Conservation (phyloP, 805 yeast species). For the Schwanniomyces yamadae region DNA sequence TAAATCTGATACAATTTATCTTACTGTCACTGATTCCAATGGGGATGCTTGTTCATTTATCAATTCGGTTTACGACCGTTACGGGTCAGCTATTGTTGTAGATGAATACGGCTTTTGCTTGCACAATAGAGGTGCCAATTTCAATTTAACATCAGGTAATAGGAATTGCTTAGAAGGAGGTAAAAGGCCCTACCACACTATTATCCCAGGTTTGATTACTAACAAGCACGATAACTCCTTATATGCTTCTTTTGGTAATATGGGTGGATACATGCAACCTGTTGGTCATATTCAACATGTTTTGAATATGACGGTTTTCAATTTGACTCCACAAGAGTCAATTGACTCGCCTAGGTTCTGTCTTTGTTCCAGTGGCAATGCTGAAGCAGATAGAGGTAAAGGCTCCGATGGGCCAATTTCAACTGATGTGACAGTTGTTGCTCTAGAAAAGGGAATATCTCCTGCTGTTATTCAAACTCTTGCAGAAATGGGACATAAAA, state of each 20-base stretch:
- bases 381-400: slow-evolving; percentile 47
- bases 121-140: slow-evolving; percentile 78
- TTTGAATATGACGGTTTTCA: slow-evolving; percentile 61
- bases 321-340: slow-evolving; percentile 68
- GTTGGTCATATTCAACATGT: slow-evolving; percentile 81
- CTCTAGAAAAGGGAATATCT: slow-evolving; percentile 64
- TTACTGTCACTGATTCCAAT: slow-evolving; percentile 59
- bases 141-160: slow-evolving; percentile 56
- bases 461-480: slow-evolving; percentile 46
- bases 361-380: slow-evolving; percentile 51
- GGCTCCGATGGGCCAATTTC: slow-evolving; percentile 68
- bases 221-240: slow-evolving; percentile 41
- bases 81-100: slow-evolving; percentile 72
- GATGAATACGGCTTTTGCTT: slow-evolving; percentile 64
- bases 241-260: slow-evolving; percentile 75
- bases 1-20: slow-evolving; percentile 71
- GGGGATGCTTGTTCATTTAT: slow-evolving; percentile 85
- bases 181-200: slow-evolving; percentile 79
- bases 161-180: slow-evolving; percentile 64
- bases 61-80: slow-evolving; percentile 66
- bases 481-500: slow-evolving; percentile 55
- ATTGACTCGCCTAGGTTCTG: slow-evolving; percentile 75
- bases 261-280: slow-evolving; percentile 89
- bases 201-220: slow-evolving; percentile 80
- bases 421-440: slow-evolving; percentile 56